Conservation (phyloP, 2,329 filamentous ascomycete genomes). For the Graphilbum fragrans region DNA sequence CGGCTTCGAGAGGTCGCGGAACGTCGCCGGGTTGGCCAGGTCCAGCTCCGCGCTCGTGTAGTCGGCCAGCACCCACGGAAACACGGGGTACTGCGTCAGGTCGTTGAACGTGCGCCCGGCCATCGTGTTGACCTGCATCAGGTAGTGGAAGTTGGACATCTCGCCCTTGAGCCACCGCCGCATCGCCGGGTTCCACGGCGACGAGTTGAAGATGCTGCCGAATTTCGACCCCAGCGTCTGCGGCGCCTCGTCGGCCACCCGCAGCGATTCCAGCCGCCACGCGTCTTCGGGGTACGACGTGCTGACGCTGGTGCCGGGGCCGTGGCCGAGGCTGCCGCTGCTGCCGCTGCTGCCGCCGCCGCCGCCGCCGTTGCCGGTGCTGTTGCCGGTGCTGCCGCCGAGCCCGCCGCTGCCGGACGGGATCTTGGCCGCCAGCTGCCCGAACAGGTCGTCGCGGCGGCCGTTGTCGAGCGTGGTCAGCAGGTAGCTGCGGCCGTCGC, state of each 20-base stretch:
- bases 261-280: constrained; percentile 82
- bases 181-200: constrained; percentile 71
- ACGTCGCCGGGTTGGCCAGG: constrained; percentile 69
- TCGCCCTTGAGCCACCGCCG: constrained; percentile 87
- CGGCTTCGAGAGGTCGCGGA: constrained; percentile 84
- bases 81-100: constrained; percentile 93
- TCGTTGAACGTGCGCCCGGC: constrained; percentile 96
- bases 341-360: background rate
- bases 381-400: constrained; percentile 21
- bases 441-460: constrained; percentile 68
- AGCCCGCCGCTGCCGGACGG: constrained; percentile 70
- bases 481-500: constrained; percentile 89
- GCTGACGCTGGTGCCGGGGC: constrained; percentile 27
- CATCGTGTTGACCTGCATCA: constrained; percentile 98
- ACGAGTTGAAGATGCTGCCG: constrained; percentile 76
- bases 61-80: constrained; percentile 92
- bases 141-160: constrained; percentile 95
- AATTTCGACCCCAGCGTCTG: constrained; percentile 73
- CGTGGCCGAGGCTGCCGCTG: no score
- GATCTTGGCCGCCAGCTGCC: constrained; percentile 64
- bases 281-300: constrained; percentile 72
- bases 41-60: constrained; percentile 92
- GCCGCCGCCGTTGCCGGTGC: no score
- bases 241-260: constrained; percentile 46
- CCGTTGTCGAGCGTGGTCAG: constrained; percentile 68